Evolutionary conservation across 345 rosid genomes (phyloP), one percentile per base, ranked within the genome.

Genomic region (Sonneratia alba): DNA sequence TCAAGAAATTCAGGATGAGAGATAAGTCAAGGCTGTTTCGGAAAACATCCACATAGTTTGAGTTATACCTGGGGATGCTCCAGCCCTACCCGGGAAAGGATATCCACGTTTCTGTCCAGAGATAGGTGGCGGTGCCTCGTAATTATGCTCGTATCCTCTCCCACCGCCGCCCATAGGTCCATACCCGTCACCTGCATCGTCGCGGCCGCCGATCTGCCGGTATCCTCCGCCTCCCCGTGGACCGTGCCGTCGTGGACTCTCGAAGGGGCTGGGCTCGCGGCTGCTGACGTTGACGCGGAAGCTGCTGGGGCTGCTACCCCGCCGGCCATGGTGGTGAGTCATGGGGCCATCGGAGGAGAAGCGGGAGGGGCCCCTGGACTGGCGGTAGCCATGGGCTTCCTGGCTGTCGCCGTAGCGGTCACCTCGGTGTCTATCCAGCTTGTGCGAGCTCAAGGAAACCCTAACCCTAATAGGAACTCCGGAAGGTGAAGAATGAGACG

Each of bases 381-480:
- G 81, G 57, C 76, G 76, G 78, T 72, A 78, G 70, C 82, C 85
- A n/a, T 81, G 85, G 72, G 72, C 70, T 71, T 69, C 71, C 72
- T 45, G 45, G 81, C 67, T 67, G 48, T 77, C 83, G 81, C 86
- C 77, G 55, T 77, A 88, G 81, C 90, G 95, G 75, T 87, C 91
- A 51, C 82, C 87, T 77, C 91, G 72, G 82, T 87, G 86, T 77
- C 91, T 92, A 76, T 95, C 98, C 99, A 95, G 76, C 79, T 83
- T 80, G 64, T 24, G 22, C 78, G 69, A 68, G 36, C 68, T 49
- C 49, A 67, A 6, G 19, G 40, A 68, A 81, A 40, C 77, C 76
- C 81, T 73, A 82, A 76, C 77, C 80, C 82, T 78, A 76, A 64
- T 53, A 55, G 36, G 63, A 45, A 55, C 34, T 19, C 21, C 40